Conservation (phyloP, 768 basidiomycete species). For the Russula sp. region DNA sequence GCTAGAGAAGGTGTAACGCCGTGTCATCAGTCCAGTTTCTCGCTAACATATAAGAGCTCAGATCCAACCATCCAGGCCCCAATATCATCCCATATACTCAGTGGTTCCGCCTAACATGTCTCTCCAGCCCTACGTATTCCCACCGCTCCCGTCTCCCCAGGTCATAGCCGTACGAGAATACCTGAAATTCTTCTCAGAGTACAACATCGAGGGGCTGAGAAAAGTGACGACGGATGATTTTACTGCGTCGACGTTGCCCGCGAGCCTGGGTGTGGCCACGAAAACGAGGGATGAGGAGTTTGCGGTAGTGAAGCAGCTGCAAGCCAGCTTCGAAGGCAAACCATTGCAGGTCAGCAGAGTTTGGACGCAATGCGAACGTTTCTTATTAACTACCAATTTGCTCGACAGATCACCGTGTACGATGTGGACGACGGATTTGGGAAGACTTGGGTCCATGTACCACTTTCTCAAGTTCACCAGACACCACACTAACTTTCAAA, state of each 20-base stretch:
- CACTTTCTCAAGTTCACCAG: neutral
- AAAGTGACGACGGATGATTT: neutral
- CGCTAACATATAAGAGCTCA: neutral
- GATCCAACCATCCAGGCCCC: neutral
- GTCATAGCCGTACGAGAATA: neutral
- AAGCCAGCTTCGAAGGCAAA: neutral
- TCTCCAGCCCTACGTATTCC: neutral
- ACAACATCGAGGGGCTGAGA: neutral
- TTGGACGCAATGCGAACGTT: neutral
- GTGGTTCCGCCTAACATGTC: neutral
- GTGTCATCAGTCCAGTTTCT: too few relatives aligned
- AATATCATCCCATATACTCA: neutral
- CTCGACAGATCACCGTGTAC: neutral
- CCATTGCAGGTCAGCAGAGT: neutral
- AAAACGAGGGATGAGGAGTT: neutral
- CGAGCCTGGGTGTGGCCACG: neutral
- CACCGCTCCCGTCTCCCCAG: neutral
- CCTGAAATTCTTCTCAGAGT: neutral
- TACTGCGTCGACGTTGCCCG: neutral
- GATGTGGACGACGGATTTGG: neutral
- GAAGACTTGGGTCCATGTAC: conserved; percentile 1
- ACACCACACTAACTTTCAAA: neutral
- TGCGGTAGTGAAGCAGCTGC: neutral
- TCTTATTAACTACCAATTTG: neutral
- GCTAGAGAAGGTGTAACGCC: too few relatives aligned